Percentiles rank a stretch among this genome's conserved stretches.
Conservation (phyloP, 2,329 filamentous ascomycete species). For the Fusarium protoensiforme region DNA sequence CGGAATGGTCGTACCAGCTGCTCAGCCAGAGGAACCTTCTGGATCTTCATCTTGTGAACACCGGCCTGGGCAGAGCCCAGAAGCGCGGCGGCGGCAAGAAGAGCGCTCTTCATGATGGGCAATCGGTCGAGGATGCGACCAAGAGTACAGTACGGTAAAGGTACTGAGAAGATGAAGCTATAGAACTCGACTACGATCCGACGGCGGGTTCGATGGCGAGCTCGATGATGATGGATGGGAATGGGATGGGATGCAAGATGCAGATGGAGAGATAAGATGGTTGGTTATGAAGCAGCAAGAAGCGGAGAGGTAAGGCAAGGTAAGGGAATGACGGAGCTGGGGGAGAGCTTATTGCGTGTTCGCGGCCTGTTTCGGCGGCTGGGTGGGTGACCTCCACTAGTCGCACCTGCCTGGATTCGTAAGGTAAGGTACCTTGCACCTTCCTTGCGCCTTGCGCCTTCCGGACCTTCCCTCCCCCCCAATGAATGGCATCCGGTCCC, state of each 20-base stretch:
- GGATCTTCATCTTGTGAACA: conserved; percentile 95
- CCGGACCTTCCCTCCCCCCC: conserved; percentile 14
- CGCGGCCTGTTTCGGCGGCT: conserved; percentile 40
- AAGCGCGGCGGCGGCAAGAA: conserved; percentile 83
- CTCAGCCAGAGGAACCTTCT: conserved; percentile 93
- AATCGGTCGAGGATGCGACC: conserved; percentile 32
- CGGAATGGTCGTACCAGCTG: conserved; percentile 77
- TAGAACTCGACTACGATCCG: conserved; percentile 19
- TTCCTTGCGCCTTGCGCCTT: conserved; percentile 1
- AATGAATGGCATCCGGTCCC: conserved; percentile 15
- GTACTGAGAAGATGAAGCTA: not conserved
- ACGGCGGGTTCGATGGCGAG: conserved; percentile 22
- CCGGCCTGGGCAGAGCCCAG: conserved; percentile 85
- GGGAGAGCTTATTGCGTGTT: conserved; percentile 41
- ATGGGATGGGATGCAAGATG: conserved; percentile 31
- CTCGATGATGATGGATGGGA: not conserved
- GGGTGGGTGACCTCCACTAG: conserved; percentile 17
- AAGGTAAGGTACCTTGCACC: conserved; percentile 4
- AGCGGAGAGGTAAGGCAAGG: conserved; percentile 37
- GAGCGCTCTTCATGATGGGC: conserved; percentile 84
- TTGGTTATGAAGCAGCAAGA: conserved; percentile 36
- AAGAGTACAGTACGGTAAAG: not conserved
- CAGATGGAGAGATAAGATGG: conserved; percentile 40
- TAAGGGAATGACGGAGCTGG: conserved; percentile 41
- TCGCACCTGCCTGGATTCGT: conserved; percentile 38